These are phyloP conservation scores for Rhododendron simsii DNA, from an alignment of 148 eudicot species.

Conservation along the genomic window DNA sequence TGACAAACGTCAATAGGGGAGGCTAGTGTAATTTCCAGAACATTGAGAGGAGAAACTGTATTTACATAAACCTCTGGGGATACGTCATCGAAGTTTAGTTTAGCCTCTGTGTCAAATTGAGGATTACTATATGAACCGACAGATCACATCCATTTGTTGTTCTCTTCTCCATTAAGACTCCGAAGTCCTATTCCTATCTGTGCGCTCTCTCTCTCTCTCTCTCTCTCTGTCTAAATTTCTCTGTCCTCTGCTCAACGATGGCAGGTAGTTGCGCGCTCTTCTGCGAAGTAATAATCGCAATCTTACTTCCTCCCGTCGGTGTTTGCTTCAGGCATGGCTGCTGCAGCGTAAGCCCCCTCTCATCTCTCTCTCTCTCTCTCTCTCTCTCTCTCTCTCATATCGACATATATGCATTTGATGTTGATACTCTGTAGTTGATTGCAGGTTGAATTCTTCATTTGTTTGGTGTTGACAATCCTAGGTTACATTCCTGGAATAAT, in stretches of 20 bases:
- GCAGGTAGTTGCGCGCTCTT: constrained; percentile 24
- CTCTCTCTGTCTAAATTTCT: neutral
- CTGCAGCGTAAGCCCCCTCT: constrained; percentile 28
- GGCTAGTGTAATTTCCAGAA: neutral
- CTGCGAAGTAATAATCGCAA: constrained; percentile 37
- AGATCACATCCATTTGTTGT: neutral
- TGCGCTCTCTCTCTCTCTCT: neutral
- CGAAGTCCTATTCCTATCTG: neutral
- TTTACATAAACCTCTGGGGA: neutral
- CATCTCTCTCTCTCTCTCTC: neutral
- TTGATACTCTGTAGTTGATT: neutral
- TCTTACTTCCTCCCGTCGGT: constrained; percentile 45
- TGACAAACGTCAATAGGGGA: neutral
- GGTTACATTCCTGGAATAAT: constrained; percentile 84
- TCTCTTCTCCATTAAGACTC: constrained; percentile 1
- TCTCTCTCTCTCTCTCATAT: neutral
- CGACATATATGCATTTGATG: neutral
- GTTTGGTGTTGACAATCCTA: constrained; percentile 69
- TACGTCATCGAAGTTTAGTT: neutral
- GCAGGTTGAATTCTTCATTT: constrained; percentile 69
- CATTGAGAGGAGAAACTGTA: neutral
- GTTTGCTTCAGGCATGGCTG: constrained; percentile 52
- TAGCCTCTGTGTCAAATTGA: neutral
- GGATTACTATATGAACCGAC: neutral
- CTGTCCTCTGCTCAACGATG: neutral